Percentiles rank a stretch among this genome's conserved stretches.
phyloP scores from a whole-genome alignment of 2,329 filamentous ascomycete genomes.

The Capronia epimyces region DNA sequence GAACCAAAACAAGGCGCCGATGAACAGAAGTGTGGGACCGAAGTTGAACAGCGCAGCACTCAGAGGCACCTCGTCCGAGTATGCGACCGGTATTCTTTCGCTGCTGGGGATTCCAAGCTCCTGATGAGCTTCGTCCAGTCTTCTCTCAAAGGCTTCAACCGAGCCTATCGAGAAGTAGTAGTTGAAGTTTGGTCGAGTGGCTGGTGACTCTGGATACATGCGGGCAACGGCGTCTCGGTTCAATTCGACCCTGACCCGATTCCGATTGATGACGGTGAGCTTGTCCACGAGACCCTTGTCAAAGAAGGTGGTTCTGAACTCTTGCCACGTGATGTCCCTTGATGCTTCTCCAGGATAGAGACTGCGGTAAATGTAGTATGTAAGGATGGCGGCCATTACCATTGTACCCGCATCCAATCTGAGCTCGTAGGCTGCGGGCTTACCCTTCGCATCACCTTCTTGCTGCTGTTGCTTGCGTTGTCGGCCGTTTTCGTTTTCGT shows the following conservation, averaged over 20 bases:
- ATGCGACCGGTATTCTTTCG: constrained; percentile 92
- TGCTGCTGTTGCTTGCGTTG: constrained; percentile 27
- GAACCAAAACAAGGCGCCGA: constrained; percentile 75
- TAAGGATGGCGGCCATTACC: constrained; percentile 54
- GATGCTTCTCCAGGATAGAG: constrained; percentile 61
- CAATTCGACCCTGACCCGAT: constrained; percentile 72
- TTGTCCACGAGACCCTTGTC: constrained; percentile 96
- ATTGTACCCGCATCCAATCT: constrained; percentile 52
- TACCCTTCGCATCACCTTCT: not conserved
- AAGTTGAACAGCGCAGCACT: constrained; percentile 71
- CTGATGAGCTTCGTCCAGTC: constrained; percentile 78
- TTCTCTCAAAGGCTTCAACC: constrained; percentile 83
- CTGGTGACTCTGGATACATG: constrained; percentile 71
- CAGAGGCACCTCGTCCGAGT: constrained; percentile 69
- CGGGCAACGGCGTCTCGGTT: constrained; percentile 67
- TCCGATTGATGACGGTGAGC: constrained; percentile 71
- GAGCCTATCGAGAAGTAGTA: constrained; percentile 97
- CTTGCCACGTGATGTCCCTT: constrained; percentile 94
- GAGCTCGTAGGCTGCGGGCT: constrained; percentile 40
- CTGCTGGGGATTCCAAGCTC: constrained; percentile 77
- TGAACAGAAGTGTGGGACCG: constrained; percentile 78
- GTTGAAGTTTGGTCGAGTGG: constrained; percentile 62
- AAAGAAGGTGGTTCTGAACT: constrained; percentile 86
- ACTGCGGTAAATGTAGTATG: constrained; percentile 59
- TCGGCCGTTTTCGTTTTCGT: constrained; percentile 32